Evolutionary conservation across 306 rosid genomes (phyloP), one percentile per base, ranked within the genome.

Genomic region (Cucumis cinereus): DNA sequence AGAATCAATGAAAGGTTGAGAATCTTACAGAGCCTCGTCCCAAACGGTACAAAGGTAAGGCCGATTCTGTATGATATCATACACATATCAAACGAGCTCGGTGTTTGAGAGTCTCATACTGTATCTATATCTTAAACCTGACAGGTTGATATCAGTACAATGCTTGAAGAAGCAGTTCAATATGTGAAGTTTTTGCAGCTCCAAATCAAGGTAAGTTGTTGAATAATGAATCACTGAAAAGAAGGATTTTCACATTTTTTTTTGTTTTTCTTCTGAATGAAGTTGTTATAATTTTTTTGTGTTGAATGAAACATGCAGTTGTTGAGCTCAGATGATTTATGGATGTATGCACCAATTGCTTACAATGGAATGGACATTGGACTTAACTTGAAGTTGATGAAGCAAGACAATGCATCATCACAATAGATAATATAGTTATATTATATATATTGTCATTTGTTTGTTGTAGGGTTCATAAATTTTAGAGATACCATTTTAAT

Each of bases 331-430:
- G 93, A 94, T 68, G 95, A 94, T 63, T 79, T 84, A 6, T 94
- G 97, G 99, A 94, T 92, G 96, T 92, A 89, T 17, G 87, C 99
- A 79, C 99, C 99, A 2, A 85, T 94, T 63, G 93, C 91, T 77
- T 87, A 87, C 89, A 94, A 91, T 75, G 97, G 95, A 85, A 84
- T 87, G 87, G 84, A 88, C 88, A 86, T 91, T 60, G 94, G 97
- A 77, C 86, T 91, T 59, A 87, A 88, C 80, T 80, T 87, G 83
- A 82, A 83, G 69, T 75, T 72, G 47, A 50, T 28, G 61, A 72
- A 72, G 40, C 60, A 50, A 4, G 76, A 72, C 61, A 72, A 50
- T 50, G 60, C 76, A 72, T 50, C 76, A 72, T 50, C 76, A 50
- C 76, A 72, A 5, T 72, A 72, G 76, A 47, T 30, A 23, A 10